These are phyloP conservation scores for Cadophora luteo-olivacea DNA, from an alignment of 2,329 filamentous ascomycete species.

Conservation along the genomic window DNA sequence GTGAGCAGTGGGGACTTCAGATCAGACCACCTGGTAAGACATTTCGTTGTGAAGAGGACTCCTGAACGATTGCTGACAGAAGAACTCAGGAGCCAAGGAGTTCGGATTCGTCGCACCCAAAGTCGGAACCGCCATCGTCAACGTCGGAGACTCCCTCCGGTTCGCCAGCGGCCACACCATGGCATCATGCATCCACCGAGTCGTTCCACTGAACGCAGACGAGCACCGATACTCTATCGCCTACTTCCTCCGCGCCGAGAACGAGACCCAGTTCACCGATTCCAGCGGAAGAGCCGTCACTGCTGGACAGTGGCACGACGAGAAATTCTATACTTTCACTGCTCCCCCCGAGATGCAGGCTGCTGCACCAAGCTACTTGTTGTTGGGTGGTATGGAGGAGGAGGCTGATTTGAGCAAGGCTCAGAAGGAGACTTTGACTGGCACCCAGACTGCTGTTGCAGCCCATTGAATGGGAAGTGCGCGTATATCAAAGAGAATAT, in stretches of 20 bases:
- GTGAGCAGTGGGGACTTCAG: slow-evolving; percentile 63
- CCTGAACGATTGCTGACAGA: background rate
- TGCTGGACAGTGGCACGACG: slow-evolving; percentile 60
- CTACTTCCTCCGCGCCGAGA: slow-evolving; percentile 63
- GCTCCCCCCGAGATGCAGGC: slow-evolving; percentile 50
- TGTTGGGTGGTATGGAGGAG: slow-evolving; percentile 58
- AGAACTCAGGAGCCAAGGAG: slow-evolving; percentile 44
- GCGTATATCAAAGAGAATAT: too few relatives aligned
- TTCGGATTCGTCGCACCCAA: slow-evolving; percentile 62
- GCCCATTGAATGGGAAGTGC: background rate
- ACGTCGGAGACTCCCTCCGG: slow-evolving; percentile 65
- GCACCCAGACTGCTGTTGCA: background rate
- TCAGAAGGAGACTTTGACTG: slow-evolving; percentile 13
- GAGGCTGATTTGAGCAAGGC: slow-evolving; percentile 37
- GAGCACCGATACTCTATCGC: slow-evolving; percentile 66
- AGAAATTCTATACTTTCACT: slow-evolving; percentile 58
- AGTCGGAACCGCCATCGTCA: slow-evolving; percentile 58
- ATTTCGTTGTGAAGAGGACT: background rate
- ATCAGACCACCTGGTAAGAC: slow-evolving; percentile 54
- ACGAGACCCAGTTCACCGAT: slow-evolving; percentile 62
- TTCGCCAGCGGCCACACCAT: slow-evolving; percentile 60
- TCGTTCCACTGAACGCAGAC: slow-evolving; percentile 56
- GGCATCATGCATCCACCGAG: slow-evolving; percentile 63
- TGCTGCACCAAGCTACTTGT: slow-evolving; percentile 55
- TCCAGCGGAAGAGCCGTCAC: slow-evolving; percentile 56